Evolutionary conservation across 352 stramenopile genomes (phyloP).

Genomic region (Pythium dissimile): DNA sequence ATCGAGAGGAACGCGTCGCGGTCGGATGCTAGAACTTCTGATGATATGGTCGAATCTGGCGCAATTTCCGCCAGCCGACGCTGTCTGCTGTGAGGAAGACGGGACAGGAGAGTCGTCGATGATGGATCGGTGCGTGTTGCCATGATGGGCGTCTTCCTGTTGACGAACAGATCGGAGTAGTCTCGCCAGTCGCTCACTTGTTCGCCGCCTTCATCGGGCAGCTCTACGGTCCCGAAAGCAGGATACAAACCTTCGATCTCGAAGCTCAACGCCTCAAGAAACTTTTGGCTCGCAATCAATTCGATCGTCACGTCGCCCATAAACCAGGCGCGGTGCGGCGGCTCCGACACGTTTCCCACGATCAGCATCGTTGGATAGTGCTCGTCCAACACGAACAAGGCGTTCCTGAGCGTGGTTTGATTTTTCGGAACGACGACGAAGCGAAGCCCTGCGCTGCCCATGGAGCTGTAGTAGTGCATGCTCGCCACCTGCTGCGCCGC

Average conservation of each 20-base stretch:
- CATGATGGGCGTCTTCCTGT: background rate
- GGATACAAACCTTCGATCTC: conserved; percentile 3
- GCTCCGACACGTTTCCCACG: conserved; percentile 16
- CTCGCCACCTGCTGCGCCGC: conserved; percentile 15
- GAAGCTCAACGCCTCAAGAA: background rate
- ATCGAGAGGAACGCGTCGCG: conserved; percentile 4
- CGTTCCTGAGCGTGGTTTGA: conserved; percentile 23
- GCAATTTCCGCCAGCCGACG: background rate
- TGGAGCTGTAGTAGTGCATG: conserved; percentile 22
- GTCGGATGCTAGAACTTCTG: background rate
- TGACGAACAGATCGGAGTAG: conserved; percentile 17
- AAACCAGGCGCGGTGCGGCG: conserved; percentile 13
- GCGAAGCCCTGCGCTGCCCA: conserved; percentile 13
- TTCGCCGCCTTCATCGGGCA: background rate
- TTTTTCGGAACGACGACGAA: conserved; percentile 30
- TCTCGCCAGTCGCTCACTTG: conserved; percentile 12
- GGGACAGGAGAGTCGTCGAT: background rate
- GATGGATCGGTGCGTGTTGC: background rate
- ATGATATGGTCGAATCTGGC: background rate
- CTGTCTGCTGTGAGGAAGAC: background rate
- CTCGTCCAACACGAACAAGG: conserved; percentile 24
- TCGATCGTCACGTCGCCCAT: conserved; percentile 6
- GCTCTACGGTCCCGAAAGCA: conserved; percentile 1
- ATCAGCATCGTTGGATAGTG: conserved; percentile 29
- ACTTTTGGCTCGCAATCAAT: conserved; percentile 1